Conservation (phyloP, 805 yeast genomes). For the Candida peoriensis region DNA sequence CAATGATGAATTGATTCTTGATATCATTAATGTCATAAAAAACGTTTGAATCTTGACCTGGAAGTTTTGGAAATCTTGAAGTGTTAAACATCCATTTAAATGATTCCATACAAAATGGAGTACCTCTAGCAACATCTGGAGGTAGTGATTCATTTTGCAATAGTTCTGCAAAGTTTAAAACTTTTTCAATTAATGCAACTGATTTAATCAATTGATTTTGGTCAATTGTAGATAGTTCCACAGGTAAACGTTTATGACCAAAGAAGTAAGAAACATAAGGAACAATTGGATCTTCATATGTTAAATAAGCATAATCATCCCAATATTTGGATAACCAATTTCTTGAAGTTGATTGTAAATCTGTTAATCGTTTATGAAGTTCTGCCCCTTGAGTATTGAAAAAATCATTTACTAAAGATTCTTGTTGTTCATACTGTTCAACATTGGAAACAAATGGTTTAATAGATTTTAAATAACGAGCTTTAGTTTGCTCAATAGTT, state of each 20-base stretch:
- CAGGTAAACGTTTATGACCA: slow-evolving; percentile 63
- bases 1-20: slow-evolving; percentile 61
- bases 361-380: slow-evolving; percentile 61
- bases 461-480: slow-evolving; percentile 64
- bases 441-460: slow-evolving; percentile 56
- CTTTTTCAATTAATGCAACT: slow-evolving; percentile 63
- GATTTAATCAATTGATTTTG: slow-evolving; percentile 68
- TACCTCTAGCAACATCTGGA: slow-evolving; percentile 70
- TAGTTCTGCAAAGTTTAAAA: slow-evolving; percentile 59
- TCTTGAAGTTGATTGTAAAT: slow-evolving; percentile 41
- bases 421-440: slow-evolving; percentile 49
- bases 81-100: slow-evolving; percentile 89
- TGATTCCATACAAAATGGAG: slow-evolving; percentile 93
- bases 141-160: slow-evolving; percentile 70
- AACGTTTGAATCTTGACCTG: slow-evolving; percentile 57
- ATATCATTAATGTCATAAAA: slow-evolving; percentile 37
- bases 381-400: slow-evolving; percentile 59
- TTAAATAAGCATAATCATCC: slow-evolving; percentile 91
- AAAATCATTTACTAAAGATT: slow-evolving; percentile 60
- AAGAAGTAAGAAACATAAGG: slow-evolving; percentile 92
- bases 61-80: slow-evolving; percentile 68
- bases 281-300: slow-evolving; percentile 89
- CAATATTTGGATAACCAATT: slow-evolving; percentile 92
- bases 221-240: slow-evolving; percentile 41
- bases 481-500: slow-evolving; percentile 61